phyloP scores from a whole-genome alignment of 768 basidiomycete genomes.

The Lentinula sp. region DNA sequence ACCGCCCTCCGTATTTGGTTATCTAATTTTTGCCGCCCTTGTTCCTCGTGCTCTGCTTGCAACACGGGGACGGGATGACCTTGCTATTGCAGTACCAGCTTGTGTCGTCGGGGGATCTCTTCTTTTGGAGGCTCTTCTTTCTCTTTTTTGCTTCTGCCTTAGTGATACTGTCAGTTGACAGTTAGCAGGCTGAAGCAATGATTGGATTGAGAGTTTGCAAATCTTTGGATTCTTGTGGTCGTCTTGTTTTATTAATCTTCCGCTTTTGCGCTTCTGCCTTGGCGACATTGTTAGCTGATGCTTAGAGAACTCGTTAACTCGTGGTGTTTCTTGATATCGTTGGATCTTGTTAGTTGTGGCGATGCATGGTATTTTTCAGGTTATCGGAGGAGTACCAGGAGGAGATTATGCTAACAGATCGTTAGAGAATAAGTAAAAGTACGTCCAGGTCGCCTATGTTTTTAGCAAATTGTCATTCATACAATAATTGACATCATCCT shows the following conservation, averaged over 20 bases:
- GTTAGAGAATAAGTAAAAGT: too few species aligned
- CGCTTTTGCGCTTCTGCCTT: too few species aligned
- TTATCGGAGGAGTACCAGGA: too few species aligned
- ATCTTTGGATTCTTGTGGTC: not conserved
- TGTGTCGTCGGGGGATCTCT: slow-evolving; percentile 57
- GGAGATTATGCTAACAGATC: too few species aligned
- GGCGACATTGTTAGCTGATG: too few species aligned
- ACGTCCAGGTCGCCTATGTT: too few species aligned
- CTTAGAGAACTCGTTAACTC: too few species aligned
- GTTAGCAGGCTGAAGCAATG: not conserved
- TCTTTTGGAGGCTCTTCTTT: slow-evolving; percentile 10
- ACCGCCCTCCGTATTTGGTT: slow-evolving; percentile 24
- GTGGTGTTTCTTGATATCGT: too few species aligned
- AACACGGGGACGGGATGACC: slow-evolving; percentile 48
- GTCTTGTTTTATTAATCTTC: not conserved
- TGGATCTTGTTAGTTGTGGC: too few species aligned
- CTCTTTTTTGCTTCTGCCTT: slow-evolving; percentile 12
- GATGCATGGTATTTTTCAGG: too few species aligned
- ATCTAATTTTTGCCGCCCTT: slow-evolving; percentile 52
- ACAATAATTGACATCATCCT: too few species aligned
- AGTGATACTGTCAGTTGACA: not conserved
- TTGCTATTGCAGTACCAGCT: slow-evolving; percentile 51
- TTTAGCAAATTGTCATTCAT: too few species aligned
- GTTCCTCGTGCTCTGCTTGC: slow-evolving; percentile 54
- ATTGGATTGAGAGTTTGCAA: not conserved